Evolutionary conservation across 2,329 filamentous ascomycete genomes (phyloP).

Genomic region (Fusarium oxysporum): DNA sequence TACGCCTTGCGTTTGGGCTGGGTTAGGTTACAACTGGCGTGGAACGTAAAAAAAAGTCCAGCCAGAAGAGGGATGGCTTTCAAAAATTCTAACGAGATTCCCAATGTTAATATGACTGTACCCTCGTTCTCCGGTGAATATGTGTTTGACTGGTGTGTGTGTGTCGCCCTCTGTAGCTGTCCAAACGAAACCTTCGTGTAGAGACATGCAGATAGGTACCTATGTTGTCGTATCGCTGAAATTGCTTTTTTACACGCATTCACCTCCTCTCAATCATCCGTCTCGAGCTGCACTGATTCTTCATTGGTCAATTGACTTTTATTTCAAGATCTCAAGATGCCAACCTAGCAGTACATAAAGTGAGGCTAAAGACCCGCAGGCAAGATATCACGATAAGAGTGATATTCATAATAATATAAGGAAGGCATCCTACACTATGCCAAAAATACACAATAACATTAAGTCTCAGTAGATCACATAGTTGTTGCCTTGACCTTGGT

Average conservation of each 20-base stretch:
- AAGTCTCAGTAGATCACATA: not conserved
- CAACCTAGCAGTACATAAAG: not conserved
- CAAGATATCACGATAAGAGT: not conserved
- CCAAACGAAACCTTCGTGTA: not conserved
- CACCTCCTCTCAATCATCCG: too few species aligned
- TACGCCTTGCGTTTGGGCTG: constrained; percentile 51
- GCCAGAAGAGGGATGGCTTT: constrained; percentile 50
- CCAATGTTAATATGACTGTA: constrained; percentile 48
- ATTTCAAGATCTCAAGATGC: not conserved
- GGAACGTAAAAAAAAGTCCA: constrained; percentile 52
- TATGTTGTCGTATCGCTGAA: not conserved
- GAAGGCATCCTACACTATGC: too few species aligned
- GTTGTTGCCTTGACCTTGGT: not conserved
- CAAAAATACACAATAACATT: too few species aligned
- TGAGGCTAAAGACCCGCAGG: not conserved
- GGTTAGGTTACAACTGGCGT: constrained; percentile 52
- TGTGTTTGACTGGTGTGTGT: not conserved
- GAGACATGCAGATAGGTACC: not conserved
- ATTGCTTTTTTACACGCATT: not conserved
- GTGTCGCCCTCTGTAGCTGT: not conserved
- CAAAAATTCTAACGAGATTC: constrained; percentile 52
- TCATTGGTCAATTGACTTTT: not conserved
- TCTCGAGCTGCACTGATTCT: not conserved
- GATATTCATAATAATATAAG: not conserved
- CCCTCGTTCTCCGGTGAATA: constrained; percentile 21